These are phyloP conservation scores for Fusarium verrucosum DNA, from an alignment of 2,329 filamentous ascomycete species.

Conservation along the genomic window DNA sequence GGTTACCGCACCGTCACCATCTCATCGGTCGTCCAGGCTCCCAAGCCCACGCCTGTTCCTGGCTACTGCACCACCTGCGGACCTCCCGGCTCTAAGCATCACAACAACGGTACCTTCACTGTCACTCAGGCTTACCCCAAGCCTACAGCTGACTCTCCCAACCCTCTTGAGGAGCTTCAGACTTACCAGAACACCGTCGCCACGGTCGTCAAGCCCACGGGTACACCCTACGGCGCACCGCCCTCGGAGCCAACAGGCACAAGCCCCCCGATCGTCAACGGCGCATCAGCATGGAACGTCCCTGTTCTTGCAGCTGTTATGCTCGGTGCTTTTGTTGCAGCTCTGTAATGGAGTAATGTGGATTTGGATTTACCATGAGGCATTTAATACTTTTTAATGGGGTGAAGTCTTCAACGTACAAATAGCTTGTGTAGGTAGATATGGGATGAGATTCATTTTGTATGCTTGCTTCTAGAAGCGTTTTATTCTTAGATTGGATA, in stretches of 20 bases:
- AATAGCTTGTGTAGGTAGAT: conserved; percentile 22
- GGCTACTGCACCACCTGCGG: conserved; percentile 41
- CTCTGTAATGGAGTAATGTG: conserved; percentile 12
- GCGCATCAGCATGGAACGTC: conserved; percentile 21
- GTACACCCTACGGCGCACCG: not conserved
- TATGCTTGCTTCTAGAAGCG: not conserved
- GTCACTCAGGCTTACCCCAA: conserved; percentile 2
- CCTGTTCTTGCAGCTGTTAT: conserved; percentile 20
- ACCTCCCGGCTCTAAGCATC: conserved; percentile 9
- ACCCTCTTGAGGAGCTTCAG: conserved; percentile 18
- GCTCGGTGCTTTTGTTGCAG: conserved; percentile 19
- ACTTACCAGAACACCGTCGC: conserved; percentile 24
- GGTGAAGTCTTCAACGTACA: conserved; percentile 12
- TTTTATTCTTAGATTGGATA: conserved; percentile 7
- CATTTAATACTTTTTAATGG: conserved; percentile 24
- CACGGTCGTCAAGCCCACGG: conserved; percentile 25
- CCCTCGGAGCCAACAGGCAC: conserved; percentile 17
- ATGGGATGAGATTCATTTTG: conserved; percentile 10
- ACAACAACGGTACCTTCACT: conserved; percentile 10
- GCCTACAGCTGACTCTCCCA: not conserved
- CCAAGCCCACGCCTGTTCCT: conserved; percentile 42
- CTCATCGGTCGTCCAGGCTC: conserved; percentile 38
- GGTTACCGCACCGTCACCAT: conserved; percentile 41
- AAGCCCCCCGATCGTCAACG: conserved; percentile 17
- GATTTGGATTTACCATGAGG: not conserved